These are phyloP conservation scores for Chionographis japonica DNA, from an alignment of 106 monocot species.

Conservation along the genomic window DNA sequence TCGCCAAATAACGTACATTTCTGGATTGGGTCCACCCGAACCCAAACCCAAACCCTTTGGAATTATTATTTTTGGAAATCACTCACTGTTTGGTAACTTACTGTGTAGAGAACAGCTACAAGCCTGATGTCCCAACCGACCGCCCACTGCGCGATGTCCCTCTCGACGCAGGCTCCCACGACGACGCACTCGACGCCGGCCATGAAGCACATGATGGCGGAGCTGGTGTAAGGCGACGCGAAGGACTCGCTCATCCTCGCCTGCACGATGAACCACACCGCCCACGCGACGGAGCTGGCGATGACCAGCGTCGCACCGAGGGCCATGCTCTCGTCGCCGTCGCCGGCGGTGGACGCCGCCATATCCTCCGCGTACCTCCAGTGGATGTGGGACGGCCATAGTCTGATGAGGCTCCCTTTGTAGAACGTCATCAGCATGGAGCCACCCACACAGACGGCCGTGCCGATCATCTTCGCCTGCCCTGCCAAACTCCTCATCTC, in stretches of 20 bases:
- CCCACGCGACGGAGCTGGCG: conserved; percentile 61
- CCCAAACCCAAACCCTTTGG: too few relatives aligned
- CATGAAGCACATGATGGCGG: conserved; percentile 60
- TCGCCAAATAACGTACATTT: too few relatives aligned
- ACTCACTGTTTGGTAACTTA: too few relatives aligned
- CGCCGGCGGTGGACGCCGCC: neutral
- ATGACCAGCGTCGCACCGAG: conserved; percentile 59
- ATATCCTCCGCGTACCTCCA: conserved; percentile 58
- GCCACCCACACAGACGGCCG: conserved; percentile 58
- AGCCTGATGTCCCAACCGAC: conserved; percentile 71
- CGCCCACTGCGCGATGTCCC: conserved; percentile 41
- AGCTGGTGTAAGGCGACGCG: conserved; percentile 56
- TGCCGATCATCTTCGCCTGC: conserved; percentile 61
- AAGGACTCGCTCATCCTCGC: conserved; percentile 59
- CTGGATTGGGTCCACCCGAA: too few relatives aligned
- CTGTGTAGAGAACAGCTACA: conserved; percentile 46
- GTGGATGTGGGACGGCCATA: conserved; percentile 59
- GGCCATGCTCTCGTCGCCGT: conserved; percentile 10
- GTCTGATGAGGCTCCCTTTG: conserved; percentile 52
- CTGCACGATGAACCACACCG: conserved; percentile 86
- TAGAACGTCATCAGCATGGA: conserved; percentile 97
- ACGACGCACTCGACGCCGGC: conserved; percentile 47
- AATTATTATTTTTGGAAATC: neutral
- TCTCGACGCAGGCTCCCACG: conserved; percentile 30
- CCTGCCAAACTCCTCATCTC: conserved; percentile 34